A percentile compares a stretch with the other conserved stretches of the same genome.
These are phyloP conservation scores for Pyracantha coccinea DNA, from an alignment of 331 rosid species.

Conservation along the genomic window DNA sequence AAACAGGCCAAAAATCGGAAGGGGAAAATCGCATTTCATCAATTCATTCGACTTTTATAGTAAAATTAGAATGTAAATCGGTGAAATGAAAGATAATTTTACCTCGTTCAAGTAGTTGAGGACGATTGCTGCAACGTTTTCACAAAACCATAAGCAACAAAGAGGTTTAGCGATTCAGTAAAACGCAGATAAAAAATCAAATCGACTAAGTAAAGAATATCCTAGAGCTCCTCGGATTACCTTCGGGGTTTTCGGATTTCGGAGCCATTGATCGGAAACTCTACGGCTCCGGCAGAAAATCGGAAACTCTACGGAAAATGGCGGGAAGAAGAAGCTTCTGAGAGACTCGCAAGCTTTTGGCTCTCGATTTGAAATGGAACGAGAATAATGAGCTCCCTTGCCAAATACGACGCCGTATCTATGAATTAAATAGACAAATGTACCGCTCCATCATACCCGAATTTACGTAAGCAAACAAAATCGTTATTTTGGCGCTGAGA, in stretches of 20 bases:
- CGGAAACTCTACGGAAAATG: conserved; percentile 20
- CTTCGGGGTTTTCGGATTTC: conserved; percentile 68
- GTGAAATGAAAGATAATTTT: conserved; percentile 1
- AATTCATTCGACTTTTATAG: background rate
- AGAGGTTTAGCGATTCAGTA: background rate
- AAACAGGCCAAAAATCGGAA: background rate
- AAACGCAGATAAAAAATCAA: background rate
- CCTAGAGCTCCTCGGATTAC: conserved; percentile 20
- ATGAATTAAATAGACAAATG: background rate
- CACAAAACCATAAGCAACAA: background rate
- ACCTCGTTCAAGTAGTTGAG: conserved; percentile 87
- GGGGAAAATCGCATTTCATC: background rate
- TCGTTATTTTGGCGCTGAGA: conserved; percentile 5
- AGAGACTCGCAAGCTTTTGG: background rate
- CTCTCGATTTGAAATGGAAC: background rate
- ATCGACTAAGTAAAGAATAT: background rate
- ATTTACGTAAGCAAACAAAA: conserved; percentile 4
- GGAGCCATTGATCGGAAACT: conserved; percentile 53
- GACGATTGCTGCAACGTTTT: conserved; percentile 65
- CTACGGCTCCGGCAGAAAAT: background rate
- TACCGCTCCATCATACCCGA: background rate
- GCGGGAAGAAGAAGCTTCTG: conserved; percentile 57
- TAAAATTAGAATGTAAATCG: background rate
- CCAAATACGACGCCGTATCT: background rate
- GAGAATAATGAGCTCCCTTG: background rate